phyloP scores from a whole-genome alignment of 2,329 filamentous ascomycete species.

The Xylariaceae sp. region DNA sequence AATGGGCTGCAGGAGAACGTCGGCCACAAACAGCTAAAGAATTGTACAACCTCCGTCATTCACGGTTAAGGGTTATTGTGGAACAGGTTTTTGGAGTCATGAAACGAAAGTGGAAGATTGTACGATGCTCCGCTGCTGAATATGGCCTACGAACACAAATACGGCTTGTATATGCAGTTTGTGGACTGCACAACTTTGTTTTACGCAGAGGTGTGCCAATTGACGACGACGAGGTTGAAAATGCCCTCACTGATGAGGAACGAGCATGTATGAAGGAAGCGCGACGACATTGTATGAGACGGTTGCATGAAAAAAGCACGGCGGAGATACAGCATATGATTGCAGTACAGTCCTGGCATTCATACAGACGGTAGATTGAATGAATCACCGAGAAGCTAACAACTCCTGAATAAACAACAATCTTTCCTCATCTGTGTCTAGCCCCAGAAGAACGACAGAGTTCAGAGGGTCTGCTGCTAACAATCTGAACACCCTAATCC shows the following conservation, averaged over 20 bases:
- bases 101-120: background rate
- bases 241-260: background rate
- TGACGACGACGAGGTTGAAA: background rate
- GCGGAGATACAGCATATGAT: background rate
- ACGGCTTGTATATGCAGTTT: background rate
- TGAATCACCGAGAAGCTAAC: too few relatives aligned
- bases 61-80: background rate
- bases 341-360: background rate
- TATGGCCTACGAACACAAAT: background rate
- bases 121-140: background rate
- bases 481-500: too few relatives aligned
- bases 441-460: too few relatives aligned
- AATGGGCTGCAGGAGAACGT: background rate
- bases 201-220: too few relatives aligned
- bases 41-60: background rate
- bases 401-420: background rate
- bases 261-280: background rate
- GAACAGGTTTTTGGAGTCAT: background rate
- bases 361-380: background rate
- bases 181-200: background rate
- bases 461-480: too few relatives aligned
- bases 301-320: too few relatives aligned
- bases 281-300: background rate
- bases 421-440: too few relatives aligned
- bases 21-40: background rate